Base-by-base conservation (phyloP, 164 flowering plant genomes). In the Saururus chinensis region DNA sequence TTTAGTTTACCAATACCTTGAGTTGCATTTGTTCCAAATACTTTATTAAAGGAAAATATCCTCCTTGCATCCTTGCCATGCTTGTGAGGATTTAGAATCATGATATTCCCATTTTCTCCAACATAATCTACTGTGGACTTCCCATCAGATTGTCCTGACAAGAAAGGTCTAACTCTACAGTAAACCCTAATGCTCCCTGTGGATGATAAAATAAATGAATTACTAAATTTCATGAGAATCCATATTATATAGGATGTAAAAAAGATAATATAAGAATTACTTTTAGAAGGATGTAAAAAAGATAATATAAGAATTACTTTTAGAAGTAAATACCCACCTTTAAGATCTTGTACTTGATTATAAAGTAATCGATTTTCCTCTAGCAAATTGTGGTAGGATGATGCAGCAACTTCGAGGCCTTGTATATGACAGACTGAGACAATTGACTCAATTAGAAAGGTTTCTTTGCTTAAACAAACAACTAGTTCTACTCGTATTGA, bases 341-440 rank as follows among this genome's bases (percentile, higher is more conserved):
- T 92, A 8, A 92, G 85, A 64, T 92, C 98, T 66, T 87, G 96
- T 49, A 92, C 89, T 81, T 84, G 87, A 82, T 89, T 89, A 77
- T 81, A 87, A 22, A 92, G 83, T 51, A 37, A 14, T 5, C 96
- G 89, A 51, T 92, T 92, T 73, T 92, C 98, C 60, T 83, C 95
- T 40, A 92, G 65, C 59, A 88, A 81, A 70, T 78, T 81, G 61
- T 87, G 87, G 75, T 91, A 91, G 24, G 87, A 81, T 37, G 82
- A 73, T 23, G 96, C 75, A 22, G 91, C 79, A 20, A 62, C 76
- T 70, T 76, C 89, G 37, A 91, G 80, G 51, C 79, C 74, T 63
- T 80, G 75, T 16, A 88, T 60, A 68, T 85, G 81, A 61, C 73
- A 59, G 40, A 60, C 97, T 90, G 76, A 55, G 42, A 64, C 24